phyloP scores from a whole-genome alignment of 2,329 filamentous ascomycete species.

The Pestalotiopsis sp. region DNA sequence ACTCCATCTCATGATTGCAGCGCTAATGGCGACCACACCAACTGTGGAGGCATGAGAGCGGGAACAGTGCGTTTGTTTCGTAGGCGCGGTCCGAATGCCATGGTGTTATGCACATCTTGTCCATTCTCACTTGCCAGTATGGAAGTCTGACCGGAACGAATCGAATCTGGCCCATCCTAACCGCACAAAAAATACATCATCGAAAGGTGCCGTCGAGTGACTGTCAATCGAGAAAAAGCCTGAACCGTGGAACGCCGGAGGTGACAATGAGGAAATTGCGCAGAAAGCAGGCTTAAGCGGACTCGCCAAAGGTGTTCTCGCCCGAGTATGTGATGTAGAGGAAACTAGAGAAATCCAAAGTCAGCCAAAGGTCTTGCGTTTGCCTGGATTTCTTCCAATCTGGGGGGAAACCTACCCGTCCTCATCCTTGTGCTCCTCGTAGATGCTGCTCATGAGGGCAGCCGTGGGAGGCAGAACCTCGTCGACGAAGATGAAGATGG shows the following conservation, averaged over 20 bases:
- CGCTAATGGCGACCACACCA: neutral
- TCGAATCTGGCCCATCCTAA: neutral
- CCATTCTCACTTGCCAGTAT: neutral
- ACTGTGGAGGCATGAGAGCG: neutral
- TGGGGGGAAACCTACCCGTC: constrained; percentile 55
- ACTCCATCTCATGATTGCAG: neutral
- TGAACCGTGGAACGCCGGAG: constrained; percentile 13
- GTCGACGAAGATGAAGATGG: constrained; percentile 99
- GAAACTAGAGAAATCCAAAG: constrained; percentile 60
- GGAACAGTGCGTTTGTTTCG: neutral
- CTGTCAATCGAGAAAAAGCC: constrained; percentile 8
- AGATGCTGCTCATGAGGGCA: constrained; percentile 98
- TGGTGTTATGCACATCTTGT: neutral
- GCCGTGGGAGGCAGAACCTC: constrained; percentile 96
- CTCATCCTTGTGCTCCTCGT: constrained; percentile 96
- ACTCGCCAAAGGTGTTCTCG: constrained; percentile 93
- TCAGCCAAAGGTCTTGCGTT: constrained; percentile 13
- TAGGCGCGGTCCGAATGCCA: neutral
- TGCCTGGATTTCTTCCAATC: neutral
- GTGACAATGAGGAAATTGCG: constrained; percentile 3
- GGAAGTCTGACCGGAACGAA: neutral
- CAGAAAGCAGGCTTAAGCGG: constrained; percentile 28
- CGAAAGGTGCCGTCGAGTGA: neutral
- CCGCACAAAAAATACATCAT: constrained; percentile 2
- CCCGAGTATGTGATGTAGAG: constrained; percentile 99